phyloP scores from a whole-genome alignment of 108 stramenopile species.

The Conticribra guillardii region DNA sequence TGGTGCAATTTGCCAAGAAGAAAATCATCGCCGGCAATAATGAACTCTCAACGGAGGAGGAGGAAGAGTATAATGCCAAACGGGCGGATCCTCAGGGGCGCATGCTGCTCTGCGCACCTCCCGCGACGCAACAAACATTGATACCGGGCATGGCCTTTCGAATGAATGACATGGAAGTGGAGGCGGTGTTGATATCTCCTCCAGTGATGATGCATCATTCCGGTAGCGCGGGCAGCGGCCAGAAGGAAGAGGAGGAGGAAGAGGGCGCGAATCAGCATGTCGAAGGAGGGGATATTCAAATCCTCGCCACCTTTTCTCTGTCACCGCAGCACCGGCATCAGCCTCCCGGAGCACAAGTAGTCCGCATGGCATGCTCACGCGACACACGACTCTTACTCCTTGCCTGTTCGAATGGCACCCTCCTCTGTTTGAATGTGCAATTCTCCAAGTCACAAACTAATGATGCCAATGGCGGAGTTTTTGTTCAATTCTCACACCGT shows the following conservation, averaged over 20 bases:
- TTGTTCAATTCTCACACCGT: conserved; percentile 18
- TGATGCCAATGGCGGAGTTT: conserved; percentile 8
- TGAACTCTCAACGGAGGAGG: not conserved
- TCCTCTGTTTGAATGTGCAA: conserved; percentile 61
- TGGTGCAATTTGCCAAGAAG: conserved; percentile 1
- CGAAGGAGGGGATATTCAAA: conserved; percentile 18
- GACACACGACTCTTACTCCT: conserved; percentile 37
- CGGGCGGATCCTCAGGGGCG: conserved; percentile 11
- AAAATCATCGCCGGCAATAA: not conserved
- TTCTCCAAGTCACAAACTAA: not conserved
- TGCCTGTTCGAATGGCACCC: conserved; percentile 54
- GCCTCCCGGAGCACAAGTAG: not conserved
- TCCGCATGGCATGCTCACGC: conserved; percentile 36
- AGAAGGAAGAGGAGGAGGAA: conserved; percentile 5
- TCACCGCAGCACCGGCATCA: not conserved
- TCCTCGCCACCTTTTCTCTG: conserved; percentile 8
- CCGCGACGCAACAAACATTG: conserved; percentile 1
- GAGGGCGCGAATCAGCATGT: not conserved
- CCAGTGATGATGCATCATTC: not conserved
- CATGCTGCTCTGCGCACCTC: conserved; percentile 6
- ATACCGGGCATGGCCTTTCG: not conserved
- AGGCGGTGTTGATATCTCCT: conserved; percentile 13
- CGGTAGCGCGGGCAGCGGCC: not conserved
- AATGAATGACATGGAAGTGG: conserved; percentile 6
- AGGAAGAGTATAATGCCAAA: not conserved